Evolutionary conservation across 257 asterid species (phyloP), one percentile per base, ranked within the genome.

Genomic region (Penstemon newberryi): DNA sequence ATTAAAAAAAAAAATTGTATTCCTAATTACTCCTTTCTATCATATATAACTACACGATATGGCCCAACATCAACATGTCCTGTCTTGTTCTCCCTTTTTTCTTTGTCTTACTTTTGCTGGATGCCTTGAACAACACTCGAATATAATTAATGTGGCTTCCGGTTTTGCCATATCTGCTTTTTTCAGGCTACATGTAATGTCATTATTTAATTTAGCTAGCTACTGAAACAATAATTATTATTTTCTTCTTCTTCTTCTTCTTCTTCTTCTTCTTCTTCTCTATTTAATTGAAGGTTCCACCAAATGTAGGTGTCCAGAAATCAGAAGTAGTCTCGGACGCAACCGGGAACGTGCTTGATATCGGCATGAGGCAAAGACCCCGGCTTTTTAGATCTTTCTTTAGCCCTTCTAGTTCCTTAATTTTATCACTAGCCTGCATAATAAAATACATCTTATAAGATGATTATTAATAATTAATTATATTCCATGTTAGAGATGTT

Each of bases 351-450:
- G 95, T 90, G 82, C 94, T 88, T 3, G 96, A 80, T 56, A 88
- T 78, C 8, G 97, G 98, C 56, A 90, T 96, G 5, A 93, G 86
- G 78, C 97, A 90, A 41, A 93, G 86, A 4, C 98, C 98, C 25
- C 87, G 87, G 73, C 88, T 84, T 74, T 70, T 84, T 65, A 90
- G 72, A 77, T 85, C 96, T 66, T 65, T 72, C 13, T 62, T 80
- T 39, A 44, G n/a, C 69, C 72, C 85, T 71, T 89, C 80, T 70
- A 67, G 60, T 6, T 80, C 84, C 77, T 66, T 72, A 3, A 11
- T n/a, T 56, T 72, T 81, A 63, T 73, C 82, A 25, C 43, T 67
- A 60, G 7, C 74, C 95, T 86, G 82, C 78, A 37, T 5, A 19
- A 42, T 4, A 7, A 50, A 9, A n/a, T 52, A 5, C 10, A 10